Base-by-base conservation (phyloP, 139 green algal genomes). In the Ulvella scutata region DNA sequence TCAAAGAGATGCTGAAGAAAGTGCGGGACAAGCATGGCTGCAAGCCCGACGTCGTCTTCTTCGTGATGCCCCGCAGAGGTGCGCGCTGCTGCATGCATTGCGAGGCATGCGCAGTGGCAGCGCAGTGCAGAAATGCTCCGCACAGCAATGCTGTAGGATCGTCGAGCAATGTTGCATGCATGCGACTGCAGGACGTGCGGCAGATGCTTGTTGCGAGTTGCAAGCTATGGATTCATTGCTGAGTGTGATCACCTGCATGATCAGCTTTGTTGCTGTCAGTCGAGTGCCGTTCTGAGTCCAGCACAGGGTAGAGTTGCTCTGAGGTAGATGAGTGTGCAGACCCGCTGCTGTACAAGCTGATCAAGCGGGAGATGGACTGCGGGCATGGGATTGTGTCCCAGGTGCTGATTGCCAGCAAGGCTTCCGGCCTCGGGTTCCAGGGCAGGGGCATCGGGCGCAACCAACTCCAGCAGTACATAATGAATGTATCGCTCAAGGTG, bases 401-500 rank as follows among this genome's bases (percentile, higher is more conserved):
- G 83, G 88, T 83, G 77, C 79, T 91, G 73, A 80, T 89, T 43
- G 78, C 80, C 29, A 43, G 38, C n/a, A 85, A 86, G 77, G 88
- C 88, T 2, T 62, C 44, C 9, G 44, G 44, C 44, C 44, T 62
- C 44, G 44, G 44, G n/a, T 80, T 80, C 43, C 74, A 88, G 26
- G 83, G 79, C 17, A 21, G 76, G 31, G 73, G 78, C 36, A 36
- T 21, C 26, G 21, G 43, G 38, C 62, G 51, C 0, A 38, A 78
- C 6, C 82, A 82, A 4, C 73, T 80, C 31, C 43, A 77, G 38
- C 88, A 92, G 86, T 93, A 93, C 84, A 82, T 77, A 35, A 78
- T 76, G 51, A 89, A 92, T 78, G 62, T 90, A 38, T 84, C 76
- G 10, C 75, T 94, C 79, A 92, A 93, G 78, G 83, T 94, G 39